Evolutionary conservation across 768 basidiomycete genomes (phyloP).

Genomic region (Leccinellum albellum): DNA sequence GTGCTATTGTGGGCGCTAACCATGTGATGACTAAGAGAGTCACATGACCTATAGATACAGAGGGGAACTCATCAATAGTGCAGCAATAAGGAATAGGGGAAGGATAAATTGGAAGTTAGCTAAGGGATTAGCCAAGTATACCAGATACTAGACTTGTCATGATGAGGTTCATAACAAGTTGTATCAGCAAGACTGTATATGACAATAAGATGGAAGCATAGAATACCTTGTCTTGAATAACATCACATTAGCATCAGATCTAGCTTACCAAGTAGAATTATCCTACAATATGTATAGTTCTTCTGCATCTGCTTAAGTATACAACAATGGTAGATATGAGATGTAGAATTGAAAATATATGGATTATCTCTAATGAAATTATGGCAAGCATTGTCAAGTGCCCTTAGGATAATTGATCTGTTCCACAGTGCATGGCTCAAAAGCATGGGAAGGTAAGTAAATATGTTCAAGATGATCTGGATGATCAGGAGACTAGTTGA

Average conservation of each 20-base stretch:
- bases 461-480: neutral
- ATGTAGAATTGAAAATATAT: neutral
- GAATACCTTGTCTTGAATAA: neutral
- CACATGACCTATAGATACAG: too few species aligned
- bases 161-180: too few species aligned
- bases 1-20: too few species aligned
- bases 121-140: too few species aligned
- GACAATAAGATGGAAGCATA: too few species aligned
- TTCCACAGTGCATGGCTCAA: neutral
- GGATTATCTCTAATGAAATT: neutral
- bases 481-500: neutral
- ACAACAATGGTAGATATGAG: neutral
- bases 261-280: neutral
- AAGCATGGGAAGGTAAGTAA: neutral
- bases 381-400: neutral
- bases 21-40: too few species aligned
- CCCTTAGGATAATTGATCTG: neutral
- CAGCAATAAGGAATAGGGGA: too few species aligned
- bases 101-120: too few species aligned
- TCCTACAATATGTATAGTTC: neutral
- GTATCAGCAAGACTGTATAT: too few species aligned
- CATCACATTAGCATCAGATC: neutral
- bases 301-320: neutral
- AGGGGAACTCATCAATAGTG: too few species aligned
- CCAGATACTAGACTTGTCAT: too few species aligned